phyloP scores from a whole-genome alignment of 495 filamentous ascomycete species.

The Parathielavia hyrcaniae region DNA sequence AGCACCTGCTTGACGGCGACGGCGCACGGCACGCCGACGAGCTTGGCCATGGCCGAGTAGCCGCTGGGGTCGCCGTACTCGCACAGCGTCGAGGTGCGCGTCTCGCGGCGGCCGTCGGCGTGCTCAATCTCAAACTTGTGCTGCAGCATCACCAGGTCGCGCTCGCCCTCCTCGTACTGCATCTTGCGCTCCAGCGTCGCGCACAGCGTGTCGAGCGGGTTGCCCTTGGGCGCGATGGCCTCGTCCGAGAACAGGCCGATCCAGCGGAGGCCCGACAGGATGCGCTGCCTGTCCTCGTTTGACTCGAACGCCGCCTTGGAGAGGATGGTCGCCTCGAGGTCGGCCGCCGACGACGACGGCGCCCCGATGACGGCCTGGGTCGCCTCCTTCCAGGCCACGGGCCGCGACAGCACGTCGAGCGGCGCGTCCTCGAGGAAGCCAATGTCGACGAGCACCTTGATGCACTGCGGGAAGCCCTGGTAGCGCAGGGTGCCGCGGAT shows the following conservation, averaged over 20 bases:
- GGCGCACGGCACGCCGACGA: slow-evolving; percentile 36
- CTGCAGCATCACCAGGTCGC: slow-evolving; percentile 75
- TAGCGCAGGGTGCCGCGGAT: slow-evolving; percentile 72
- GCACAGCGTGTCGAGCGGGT: slow-evolving; percentile 82
- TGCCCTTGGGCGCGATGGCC: slow-evolving; percentile 64
- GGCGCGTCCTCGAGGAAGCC: slow-evolving; percentile 73
- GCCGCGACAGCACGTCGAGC: slow-evolving; percentile 52
- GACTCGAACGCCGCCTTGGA: slow-evolving; percentile 66
- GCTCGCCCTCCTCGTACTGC: slow-evolving; percentile 76
- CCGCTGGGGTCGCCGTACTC: slow-evolving; percentile 80
- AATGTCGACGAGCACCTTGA: slow-evolving; percentile 78
- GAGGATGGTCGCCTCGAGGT: slow-evolving; percentile 66
- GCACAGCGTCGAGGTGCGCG: slow-evolving; percentile 68
- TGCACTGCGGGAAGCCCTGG: slow-evolving; percentile 80
- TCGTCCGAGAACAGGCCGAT: slow-evolving; percentile 80
- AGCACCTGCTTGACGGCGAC: slow-evolving; percentile 74
- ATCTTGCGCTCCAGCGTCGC: slow-evolving; percentile 88
- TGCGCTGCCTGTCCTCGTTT: slow-evolving; percentile 66
- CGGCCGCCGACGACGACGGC: slow-evolving; percentile 52
- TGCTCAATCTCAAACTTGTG: slow-evolving; percentile 90
- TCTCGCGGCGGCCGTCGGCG: slow-evolving; percentile 64
- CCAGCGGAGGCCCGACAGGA: slow-evolving; percentile 75
- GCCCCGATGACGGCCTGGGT: slow-evolving; percentile 67
- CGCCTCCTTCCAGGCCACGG: slow-evolving; percentile 73
- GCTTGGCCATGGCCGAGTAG: slow-evolving; percentile 85